Conservation (phyloP, 1,284 basidiomycete genomes). For the Boletellus dicymbophilus region DNA sequence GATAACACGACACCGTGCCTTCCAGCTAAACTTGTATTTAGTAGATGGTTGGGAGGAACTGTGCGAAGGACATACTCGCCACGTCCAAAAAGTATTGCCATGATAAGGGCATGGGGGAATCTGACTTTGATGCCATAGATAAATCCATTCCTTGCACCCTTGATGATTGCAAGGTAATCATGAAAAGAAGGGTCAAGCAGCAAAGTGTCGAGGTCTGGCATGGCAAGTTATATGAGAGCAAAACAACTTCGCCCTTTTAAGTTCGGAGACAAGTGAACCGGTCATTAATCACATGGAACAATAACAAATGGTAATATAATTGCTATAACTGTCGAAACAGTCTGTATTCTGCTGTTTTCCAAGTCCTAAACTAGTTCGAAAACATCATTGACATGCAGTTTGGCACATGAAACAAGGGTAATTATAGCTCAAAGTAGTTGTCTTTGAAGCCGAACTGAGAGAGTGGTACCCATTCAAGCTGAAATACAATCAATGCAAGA, state of each 20-base stretch:
- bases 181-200: constrained; percentile 75
- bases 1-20: constrained; percentile 66
- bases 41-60: constrained; percentile 1
- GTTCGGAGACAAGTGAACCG: background rate
- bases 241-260: background rate
- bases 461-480: constrained; percentile 42
- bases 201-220: constrained; percentile 41
- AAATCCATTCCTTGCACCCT: constrained; percentile 94
- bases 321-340: no score
- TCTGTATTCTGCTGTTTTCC: no score
- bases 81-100: constrained; percentile 94
- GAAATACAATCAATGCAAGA: constrained; percentile 3
- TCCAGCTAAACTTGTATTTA: constrained; percentile 55
- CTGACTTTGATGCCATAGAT: constrained; percentile 93
- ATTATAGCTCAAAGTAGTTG: constrained; percentile 33
- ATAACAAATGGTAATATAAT: background rate
- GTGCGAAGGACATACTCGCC: constrained; percentile 66
- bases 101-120: constrained; percentile 98
- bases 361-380: no score
- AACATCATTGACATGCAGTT: no score
- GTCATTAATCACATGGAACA: constrained; percentile 31
- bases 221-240: constrained; percentile 5
- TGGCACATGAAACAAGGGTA: no score
- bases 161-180: constrained; percentile 89
- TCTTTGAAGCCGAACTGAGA: constrained; percentile 44